These are phyloP conservation scores for Scortechinia acanthostroma DNA, from an alignment of 2,329 filamentous ascomycete genomes.

Conservation along the genomic window DNA sequence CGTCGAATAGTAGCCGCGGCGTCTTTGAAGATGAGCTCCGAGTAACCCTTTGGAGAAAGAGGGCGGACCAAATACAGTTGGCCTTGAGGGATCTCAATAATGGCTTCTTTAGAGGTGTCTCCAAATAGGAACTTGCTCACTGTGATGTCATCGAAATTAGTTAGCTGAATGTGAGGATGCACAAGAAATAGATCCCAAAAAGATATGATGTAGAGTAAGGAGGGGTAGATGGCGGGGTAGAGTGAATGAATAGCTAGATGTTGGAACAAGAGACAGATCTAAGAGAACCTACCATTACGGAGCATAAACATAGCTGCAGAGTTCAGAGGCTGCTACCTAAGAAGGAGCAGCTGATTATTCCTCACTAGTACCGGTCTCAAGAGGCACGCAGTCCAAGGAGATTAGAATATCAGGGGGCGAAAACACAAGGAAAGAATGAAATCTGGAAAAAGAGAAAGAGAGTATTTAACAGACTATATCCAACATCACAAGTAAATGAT, in stretches of 20 bases:
- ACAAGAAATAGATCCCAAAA: neutral
- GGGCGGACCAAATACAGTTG: constrained; percentile 96
- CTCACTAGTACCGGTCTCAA: too few relatives aligned
- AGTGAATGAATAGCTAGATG: neutral
- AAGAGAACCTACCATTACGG: constrained; percentile 2
- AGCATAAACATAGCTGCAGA: constrained; percentile 2
- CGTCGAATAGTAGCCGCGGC: constrained; percentile 83
- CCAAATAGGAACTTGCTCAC: constrained; percentile 93
- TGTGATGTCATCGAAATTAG: constrained; percentile 22
- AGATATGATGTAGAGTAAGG: neutral
- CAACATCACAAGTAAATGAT: too few relatives aligned
- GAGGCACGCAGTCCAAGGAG: too few relatives aligned
- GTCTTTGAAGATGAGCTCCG: constrained; percentile 98
- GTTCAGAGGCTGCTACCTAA: too few relatives aligned
- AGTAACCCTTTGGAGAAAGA: constrained; percentile 91
- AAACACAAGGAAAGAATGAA: too few relatives aligned
- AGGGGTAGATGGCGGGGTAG: neutral
- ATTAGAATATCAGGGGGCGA: too few relatives aligned
- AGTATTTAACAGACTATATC: too few relatives aligned
- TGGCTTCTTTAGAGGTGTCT: constrained; percentile 75
- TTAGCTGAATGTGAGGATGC: neutral
- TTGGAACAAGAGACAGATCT: too few relatives aligned
- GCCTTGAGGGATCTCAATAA: constrained; percentile 90
- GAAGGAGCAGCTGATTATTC: neutral
- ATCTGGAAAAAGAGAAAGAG: too few relatives aligned